A percentile compares a stretch with the other conserved stretches of the same genome.
phyloP scores from a whole-genome alignment of 257 asterid genomes.

The Petrea volubilis region DNA sequence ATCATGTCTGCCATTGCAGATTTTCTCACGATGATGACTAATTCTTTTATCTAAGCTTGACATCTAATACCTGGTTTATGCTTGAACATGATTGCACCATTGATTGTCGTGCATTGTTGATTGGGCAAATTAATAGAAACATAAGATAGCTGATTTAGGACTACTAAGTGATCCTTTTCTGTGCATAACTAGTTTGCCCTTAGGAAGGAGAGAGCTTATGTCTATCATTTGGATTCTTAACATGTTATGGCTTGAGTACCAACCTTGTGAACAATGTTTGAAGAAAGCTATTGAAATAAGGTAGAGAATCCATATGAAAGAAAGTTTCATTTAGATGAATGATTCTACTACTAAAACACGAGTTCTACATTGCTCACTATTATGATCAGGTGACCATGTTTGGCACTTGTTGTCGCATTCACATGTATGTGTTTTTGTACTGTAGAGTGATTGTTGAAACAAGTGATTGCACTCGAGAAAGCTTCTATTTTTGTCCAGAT shows the following conservation, averaged over 20 bases:
- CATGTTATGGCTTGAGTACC: no score
- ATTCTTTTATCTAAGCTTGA: no score
- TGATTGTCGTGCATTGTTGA: not conserved
- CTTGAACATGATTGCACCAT: not conserved
- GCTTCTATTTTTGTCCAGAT: not conserved
- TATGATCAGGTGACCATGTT: no score
- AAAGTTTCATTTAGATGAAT: not conserved
- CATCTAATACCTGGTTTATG: not conserved
- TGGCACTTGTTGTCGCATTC: not conserved
- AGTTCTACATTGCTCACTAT: no score
- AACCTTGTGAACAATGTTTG: no score
- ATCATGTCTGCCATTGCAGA: not conserved
- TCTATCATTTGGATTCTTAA: no score
- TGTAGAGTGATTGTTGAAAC: not conserved
- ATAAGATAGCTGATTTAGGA: no score
- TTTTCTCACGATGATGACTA: no score
- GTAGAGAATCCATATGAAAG: not conserved
- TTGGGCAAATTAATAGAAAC: not conserved
- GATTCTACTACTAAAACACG: not conserved
- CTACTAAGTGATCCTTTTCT: no score
- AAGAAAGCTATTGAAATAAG: no score
- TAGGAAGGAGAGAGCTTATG: no score
- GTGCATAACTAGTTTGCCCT: no score
- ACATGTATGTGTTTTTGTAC: not conserved
- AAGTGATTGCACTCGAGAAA: not conserved